These are phyloP conservation scores for Hymenoscyphus albidus DNA, from an alignment of 2,329 filamentous ascomycete genomes.

Conservation along the genomic window DNA sequence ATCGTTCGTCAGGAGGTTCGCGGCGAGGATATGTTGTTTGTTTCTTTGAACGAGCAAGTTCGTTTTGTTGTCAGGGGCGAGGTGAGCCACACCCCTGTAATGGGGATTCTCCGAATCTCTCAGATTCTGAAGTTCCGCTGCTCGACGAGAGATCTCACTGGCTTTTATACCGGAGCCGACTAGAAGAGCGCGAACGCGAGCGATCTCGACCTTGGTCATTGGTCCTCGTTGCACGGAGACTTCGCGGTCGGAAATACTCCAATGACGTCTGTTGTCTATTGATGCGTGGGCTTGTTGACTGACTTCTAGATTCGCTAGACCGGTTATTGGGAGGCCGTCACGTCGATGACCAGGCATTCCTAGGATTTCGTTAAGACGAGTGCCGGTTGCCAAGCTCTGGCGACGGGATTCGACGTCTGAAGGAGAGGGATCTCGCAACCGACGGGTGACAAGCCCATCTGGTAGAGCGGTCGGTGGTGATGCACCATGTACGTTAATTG, in stretches of 20 bases:
- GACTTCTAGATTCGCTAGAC: constrained; percentile 40
- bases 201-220: constrained; percentile 69
- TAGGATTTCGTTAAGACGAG: constrained; percentile 35
- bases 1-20: constrained; percentile 44
- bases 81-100: constrained; percentile 27
- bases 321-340: constrained; percentile 42
- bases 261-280: constrained; percentile 39
- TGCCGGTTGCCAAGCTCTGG: constrained; percentile 24
- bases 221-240: constrained; percentile 38
- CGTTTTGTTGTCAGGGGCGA: constrained; percentile 20
- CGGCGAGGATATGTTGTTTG: constrained; percentile 45
- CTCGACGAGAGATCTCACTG: constrained; percentile 68
- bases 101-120: constrained; percentile 13
- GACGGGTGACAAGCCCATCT: constrained; percentile 5
- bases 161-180: constrained; percentile 88
- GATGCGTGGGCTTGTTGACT: constrained; percentile 24
- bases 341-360: constrained; percentile 34
- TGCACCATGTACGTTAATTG: constrained; percentile 44
- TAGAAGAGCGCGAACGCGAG: constrained; percentile 71
- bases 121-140: constrained; percentile 37
- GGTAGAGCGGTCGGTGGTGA: constrained; percentile 34
- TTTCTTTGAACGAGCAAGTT: constrained; percentile 21
- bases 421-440: constrained; percentile 25
- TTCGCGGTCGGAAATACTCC: constrained; percentile 48
- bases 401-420: constrained; percentile 30